phyloP scores from a whole-genome alignment of 1,139 yeast genomes.

The Hyphopichia pseudoburtonii region DNA sequence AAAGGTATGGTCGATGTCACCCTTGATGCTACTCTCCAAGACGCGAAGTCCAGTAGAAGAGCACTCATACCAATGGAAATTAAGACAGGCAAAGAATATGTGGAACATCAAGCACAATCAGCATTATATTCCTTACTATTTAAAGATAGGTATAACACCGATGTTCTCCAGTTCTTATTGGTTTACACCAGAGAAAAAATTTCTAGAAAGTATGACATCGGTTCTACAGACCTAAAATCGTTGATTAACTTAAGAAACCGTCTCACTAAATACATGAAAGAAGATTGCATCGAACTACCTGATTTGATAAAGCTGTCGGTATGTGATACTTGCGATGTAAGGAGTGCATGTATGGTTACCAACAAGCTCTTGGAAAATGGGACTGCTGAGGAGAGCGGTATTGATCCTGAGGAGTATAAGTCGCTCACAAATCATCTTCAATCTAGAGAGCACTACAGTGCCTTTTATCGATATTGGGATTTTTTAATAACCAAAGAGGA shows the following conservation, averaged over 20 bases:
- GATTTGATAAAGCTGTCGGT: slow-evolving; percentile 51
- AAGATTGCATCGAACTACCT: slow-evolving; percentile 56
- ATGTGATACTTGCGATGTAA: slow-evolving; percentile 70
- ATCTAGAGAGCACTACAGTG: slow-evolving; percentile 33
- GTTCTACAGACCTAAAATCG: slow-evolving; percentile 56
- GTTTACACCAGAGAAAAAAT: slow-evolving; percentile 69
- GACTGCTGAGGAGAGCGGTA: slow-evolving; percentile 46
- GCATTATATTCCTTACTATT: slow-evolving; percentile 78
- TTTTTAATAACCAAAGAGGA: slow-evolving; percentile 74
- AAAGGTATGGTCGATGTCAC: slow-evolving; percentile 91
- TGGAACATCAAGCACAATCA: slow-evolving; percentile 84
- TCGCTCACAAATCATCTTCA: slow-evolving; percentile 52
- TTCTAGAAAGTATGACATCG: slow-evolving; percentile 57
- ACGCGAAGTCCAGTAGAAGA: slow-evolving; percentile 29
- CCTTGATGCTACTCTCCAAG: slow-evolving; percentile 54
- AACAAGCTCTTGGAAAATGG: slow-evolving; percentile 64
- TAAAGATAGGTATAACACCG: slow-evolving; percentile 74
- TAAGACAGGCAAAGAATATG: slow-evolving; percentile 73
- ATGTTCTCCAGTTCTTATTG: slow-evolving; percentile 63
- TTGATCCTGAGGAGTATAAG: slow-evolving; percentile 45
- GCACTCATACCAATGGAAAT: slow-evolving; percentile 79
- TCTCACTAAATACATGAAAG: slow-evolving; percentile 58
- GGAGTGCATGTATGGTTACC: slow-evolving; percentile 66
- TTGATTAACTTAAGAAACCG: slow-evolving; percentile 69
- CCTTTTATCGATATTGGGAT: slow-evolving; percentile 75